These are phyloP conservation scores for Coccinonectria pachysandricola DNA, from an alignment of 2,329 filamentous ascomycete genomes.

Conservation along the genomic window DNA sequence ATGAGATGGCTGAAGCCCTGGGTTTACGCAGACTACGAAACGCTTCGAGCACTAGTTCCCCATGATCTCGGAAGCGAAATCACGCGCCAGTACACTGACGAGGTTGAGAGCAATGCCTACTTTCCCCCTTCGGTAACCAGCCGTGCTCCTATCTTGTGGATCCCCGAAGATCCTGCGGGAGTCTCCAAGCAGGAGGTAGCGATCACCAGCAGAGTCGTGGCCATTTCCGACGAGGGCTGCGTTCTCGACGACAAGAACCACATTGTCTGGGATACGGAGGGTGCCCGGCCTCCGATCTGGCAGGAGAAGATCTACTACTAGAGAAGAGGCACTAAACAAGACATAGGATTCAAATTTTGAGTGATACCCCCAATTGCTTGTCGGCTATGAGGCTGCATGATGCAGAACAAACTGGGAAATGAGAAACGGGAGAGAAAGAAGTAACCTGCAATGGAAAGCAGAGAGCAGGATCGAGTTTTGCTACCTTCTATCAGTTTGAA, in stretches of 20 bases:
- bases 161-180: slow-evolving; percentile 60
- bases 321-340: slow-evolving; percentile 21
- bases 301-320: slow-evolving; percentile 36
- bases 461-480: no score
- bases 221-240: slow-evolving; percentile 63
- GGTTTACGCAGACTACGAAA: slow-evolving; percentile 60
- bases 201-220: slow-evolving; percentile 55
- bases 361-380: slow-evolving; percentile 17
- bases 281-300: slow-evolving; percentile 33
- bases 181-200: slow-evolving; percentile 62
- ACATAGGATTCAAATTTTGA: slow-evolving; percentile 5
- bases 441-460: no score
- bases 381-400: no score
- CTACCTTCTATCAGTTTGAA: no score
- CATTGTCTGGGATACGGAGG: slow-evolving; percentile 31
- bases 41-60: slow-evolving; percentile 62
- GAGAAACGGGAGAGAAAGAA: no score
- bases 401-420: no score
- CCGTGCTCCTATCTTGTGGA: slow-evolving; percentile 58
- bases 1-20: slow-evolving; percentile 64
- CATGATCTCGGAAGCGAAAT: slow-evolving; percentile 35
- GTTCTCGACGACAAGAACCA: slow-evolving; percentile 55
- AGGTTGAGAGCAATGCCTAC: slow-evolving; percentile 58
- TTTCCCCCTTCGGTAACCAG: slow-evolving; percentile 58
- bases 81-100: slow-evolving; percentile 48